phyloP scores from a whole-genome alignment of 176 grass and related monocot genomes.

The Zea luxurians region DNA sequence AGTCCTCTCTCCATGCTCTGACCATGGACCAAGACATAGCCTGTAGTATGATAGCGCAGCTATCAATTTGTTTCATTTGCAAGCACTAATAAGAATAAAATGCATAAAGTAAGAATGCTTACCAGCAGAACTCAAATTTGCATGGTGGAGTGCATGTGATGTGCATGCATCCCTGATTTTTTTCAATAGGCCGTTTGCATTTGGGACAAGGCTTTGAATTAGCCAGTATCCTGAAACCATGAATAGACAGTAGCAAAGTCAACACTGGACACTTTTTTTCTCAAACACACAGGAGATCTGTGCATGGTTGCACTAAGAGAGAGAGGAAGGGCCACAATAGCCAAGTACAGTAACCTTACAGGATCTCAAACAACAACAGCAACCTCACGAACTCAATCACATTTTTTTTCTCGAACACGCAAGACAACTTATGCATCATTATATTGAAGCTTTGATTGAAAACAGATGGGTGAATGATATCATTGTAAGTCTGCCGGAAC shows the following conservation, averaged over 20 bases:
- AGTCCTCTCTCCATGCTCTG: conserved; percentile 96
- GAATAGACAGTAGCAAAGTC: conserved; percentile 25
- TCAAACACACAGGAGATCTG: background rate
- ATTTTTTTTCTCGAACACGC: background rate
- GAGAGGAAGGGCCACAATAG: background rate
- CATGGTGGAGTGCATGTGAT: conserved; percentile 98
- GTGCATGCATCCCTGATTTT: conserved; percentile 99
- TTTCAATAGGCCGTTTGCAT: conserved; percentile 98
- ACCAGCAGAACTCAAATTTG: conserved; percentile 99
- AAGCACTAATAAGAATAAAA: conserved; percentile 38
- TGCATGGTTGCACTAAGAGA: background rate
- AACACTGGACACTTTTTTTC: background rate
- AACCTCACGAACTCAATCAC: background rate
- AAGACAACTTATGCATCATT: background rate
- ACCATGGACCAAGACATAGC: conserved; percentile 98
- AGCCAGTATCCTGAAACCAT: conserved; percentile 85
- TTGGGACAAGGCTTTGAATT: conserved; percentile 99
- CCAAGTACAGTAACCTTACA: background rate
- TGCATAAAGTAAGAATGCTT: conserved; percentile 30
- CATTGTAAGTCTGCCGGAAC: no score
- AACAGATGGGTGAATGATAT: no score
- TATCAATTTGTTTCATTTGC: conserved; percentile 8
- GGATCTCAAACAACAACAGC: background rate
- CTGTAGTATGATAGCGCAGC: conserved; percentile 43
- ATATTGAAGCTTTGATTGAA: background rate